These are phyloP conservation scores for Pythium volutum DNA, from an alignment of 352 stramenopile genomes.

Conservation along the genomic window DNA sequence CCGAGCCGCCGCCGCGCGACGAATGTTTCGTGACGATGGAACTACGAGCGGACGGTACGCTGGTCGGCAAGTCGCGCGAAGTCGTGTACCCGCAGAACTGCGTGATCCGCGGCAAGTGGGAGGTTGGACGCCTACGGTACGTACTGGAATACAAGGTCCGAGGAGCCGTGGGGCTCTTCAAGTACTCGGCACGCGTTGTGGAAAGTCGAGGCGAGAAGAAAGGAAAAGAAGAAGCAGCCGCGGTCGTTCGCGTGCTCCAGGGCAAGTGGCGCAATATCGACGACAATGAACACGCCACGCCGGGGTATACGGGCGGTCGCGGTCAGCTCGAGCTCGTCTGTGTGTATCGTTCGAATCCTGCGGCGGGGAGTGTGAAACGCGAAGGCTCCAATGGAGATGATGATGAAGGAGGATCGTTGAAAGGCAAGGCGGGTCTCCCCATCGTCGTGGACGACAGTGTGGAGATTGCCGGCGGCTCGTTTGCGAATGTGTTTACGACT, in stretches of 20 bases:
- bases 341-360: constrained; percentile 20
- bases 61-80: constrained; percentile 55
- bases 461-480: no score
- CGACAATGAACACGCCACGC: constrained; percentile 30
- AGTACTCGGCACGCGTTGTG: constrained; percentile 50
- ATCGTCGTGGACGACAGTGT: no score
- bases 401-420: background rate
- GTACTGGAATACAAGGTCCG: constrained; percentile 62
- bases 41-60: constrained; percentile 46
- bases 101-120: constrained; percentile 44
- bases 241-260: constrained; percentile 20
- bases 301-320: constrained; percentile 48
- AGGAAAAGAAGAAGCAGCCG: no score
- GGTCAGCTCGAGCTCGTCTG: constrained; percentile 59
- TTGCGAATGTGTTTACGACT: constrained; percentile 36
- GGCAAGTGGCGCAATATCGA: constrained; percentile 69
- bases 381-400: background rate
- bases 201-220: constrained; percentile 14
- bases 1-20: constrained; percentile 26
- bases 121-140: constrained; percentile 44
- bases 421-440: background rate
- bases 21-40: constrained; percentile 65
- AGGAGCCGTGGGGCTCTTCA: constrained; percentile 57
- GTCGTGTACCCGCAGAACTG: constrained; percentile 62
- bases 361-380: background rate